phyloP scores from a whole-genome alignment of 2,329 filamentous ascomycete genomes.

The Bisporella sp. region DNA sequence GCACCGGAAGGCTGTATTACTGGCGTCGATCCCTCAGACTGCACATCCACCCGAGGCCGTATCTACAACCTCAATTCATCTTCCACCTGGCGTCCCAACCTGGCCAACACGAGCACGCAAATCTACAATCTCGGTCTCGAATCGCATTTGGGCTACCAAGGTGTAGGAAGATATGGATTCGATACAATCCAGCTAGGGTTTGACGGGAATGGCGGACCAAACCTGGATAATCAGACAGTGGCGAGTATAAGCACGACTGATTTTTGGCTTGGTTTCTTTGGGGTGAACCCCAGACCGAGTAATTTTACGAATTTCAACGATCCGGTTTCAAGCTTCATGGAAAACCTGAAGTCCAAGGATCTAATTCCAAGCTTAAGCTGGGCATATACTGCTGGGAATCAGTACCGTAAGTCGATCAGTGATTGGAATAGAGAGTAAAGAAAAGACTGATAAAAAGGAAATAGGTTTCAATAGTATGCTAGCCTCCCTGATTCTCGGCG shows the following conservation, averaged over 20 bases:
- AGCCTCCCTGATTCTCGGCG: conserved; percentile 32
- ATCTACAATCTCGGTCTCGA: conserved; percentile 13
- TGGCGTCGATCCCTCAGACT: conserved; percentile 31
- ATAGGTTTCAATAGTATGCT: conserved; percentile 23
- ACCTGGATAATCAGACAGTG: conserved; percentile 10
- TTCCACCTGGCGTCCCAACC: conserved; percentile 40
- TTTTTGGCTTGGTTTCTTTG: conserved; percentile 29
- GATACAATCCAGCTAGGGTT: conserved; percentile 11
- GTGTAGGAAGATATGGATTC: conserved; percentile 14
- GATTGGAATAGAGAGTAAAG: conserved; percentile 4
- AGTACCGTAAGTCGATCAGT: conserved; percentile 30
- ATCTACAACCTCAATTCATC: conserved; percentile 49
- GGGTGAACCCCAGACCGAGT: conserved; percentile 30
- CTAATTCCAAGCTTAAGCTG: conserved; percentile 33
- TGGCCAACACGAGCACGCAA: conserved; percentile 29
- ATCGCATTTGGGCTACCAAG: conserved; percentile 7
- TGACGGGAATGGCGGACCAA: conserved; percentile 17
- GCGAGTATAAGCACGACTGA: conserved; percentile 11
- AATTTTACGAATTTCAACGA: conserved; percentile 30
- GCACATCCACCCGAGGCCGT: conserved; percentile 50
- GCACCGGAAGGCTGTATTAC: conserved; percentile 45
- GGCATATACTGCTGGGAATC: conserved; percentile 34
- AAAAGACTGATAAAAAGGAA: too few relatives aligned
- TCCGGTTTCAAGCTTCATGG: conserved; percentile 28
- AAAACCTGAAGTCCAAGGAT: conserved; percentile 28